Base-by-base conservation (phyloP, 2,329 filamentous ascomycete species). In the Alternaria sp. region DNA sequence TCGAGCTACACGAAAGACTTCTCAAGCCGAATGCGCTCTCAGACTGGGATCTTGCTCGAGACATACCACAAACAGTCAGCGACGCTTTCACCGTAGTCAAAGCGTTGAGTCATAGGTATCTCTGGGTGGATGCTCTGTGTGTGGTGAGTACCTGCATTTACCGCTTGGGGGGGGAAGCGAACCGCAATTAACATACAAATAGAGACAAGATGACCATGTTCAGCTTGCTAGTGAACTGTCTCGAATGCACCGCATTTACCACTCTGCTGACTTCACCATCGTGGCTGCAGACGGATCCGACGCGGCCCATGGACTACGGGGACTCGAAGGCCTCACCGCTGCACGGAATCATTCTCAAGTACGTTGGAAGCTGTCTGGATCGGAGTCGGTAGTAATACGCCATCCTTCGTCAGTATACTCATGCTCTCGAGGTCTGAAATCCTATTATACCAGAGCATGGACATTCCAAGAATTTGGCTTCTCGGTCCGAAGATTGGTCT, bases 361-460 rank as follows among this genome's bases (percentile, higher is more conserved):
- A 8, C 32, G 15, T 40, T 7, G 1, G 2, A 15, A 40, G 32
- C 32, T 40, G 0, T 17, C 15, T 9, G 32, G 2, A 8, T 40
- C 32, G 0, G 32, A 40, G 5, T 0, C 0, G 32, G 15, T 2
- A 2, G 32, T 2, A 17, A 3, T 17, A n/a, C 32, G 0, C 32
- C 32, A 40, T 10, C 32, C 32, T 36, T n/a, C 32, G 13, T 4
- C 1, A 8, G 13, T 3, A 6, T 36, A 36, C 5, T 7, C 6
- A 4, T 7, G 12, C 11, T 36, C 32, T 36, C 32, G 7, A 15
- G 13, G 3, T 6, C 32, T 1, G 2, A 40, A 40, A 7, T n/a
- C 15, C 0, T 40, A 40, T 40, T 5, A 40, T 8, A 40, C 32
- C 8, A 40, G 32, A 17, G 32, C 32, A 1, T 40, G 32, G 32